Conservation (phyloP, 345 rosid genomes). For the Raphanus raphanistrum region DNA sequence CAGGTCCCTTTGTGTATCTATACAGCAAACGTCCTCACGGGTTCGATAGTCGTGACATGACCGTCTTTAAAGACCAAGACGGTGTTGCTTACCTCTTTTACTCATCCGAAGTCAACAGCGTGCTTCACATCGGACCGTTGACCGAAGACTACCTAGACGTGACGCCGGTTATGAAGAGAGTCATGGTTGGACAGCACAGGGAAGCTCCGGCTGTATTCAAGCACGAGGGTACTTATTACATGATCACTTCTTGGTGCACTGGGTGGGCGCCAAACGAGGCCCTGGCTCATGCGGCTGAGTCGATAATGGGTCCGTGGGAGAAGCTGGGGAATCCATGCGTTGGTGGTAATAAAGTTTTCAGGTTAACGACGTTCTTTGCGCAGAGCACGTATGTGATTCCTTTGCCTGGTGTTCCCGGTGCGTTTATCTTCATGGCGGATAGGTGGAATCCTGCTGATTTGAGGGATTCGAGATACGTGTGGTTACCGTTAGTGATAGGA, state of each 20-base stretch:
- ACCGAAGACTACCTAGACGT: conserved; percentile 71
- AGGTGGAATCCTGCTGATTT: conserved; percentile 92
- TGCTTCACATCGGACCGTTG: conserved; percentile 85
- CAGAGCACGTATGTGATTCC: conserved; percentile 90
- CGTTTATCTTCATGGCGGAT: conserved; percentile 88
- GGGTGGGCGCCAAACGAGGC: conserved; percentile 99
- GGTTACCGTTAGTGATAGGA: conserved; percentile 80
- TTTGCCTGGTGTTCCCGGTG: conserved; percentile 62
- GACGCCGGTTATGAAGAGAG: conserved; percentile 50
- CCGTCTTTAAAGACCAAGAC: conserved; percentile 72
- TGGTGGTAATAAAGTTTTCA: conserved; percentile 76
- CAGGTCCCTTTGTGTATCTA: conserved; percentile 80
- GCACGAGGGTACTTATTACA: conserved; percentile 74
- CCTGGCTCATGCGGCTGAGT: conserved; percentile 76
- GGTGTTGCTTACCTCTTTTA: conserved; percentile 75
- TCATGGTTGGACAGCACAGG: conserved; percentile 69
- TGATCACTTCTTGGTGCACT: conserved; percentile 89
- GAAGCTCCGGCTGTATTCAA: conserved; percentile 95
- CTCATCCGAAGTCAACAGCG: conserved; percentile 86
- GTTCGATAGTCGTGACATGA: conserved; percentile 92
- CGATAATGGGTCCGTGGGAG: conserved; percentile 96
- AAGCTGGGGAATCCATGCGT: conserved; percentile 84
- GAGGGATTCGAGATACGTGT: conserved; percentile 82
- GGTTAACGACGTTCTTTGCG: conserved; percentile 72
- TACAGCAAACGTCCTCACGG: conserved; percentile 81